A percentile compares a stretch with the other conserved stretches of the same genome.
Conservation (phyloP, 352 stramenopile species). For the Pythium dissotocum region DNA sequence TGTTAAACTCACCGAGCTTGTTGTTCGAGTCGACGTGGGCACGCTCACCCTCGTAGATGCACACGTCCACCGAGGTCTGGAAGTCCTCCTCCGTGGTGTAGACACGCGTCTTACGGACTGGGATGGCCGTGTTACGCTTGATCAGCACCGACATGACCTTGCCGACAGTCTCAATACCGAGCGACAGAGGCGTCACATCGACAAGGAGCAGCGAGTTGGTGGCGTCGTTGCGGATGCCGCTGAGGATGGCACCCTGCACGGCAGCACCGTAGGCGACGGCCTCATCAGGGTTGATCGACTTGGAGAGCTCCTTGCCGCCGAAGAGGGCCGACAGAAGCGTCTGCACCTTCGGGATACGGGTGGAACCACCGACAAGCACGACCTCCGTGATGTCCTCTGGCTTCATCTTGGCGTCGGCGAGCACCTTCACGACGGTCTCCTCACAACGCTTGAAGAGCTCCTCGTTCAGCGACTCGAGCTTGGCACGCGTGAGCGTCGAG, state of each 20-base stretch:
- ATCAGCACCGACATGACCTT: constrained; percentile 84
- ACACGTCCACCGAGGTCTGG: constrained; percentile 72
- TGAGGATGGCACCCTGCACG: constrained; percentile 44
- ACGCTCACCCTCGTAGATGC: constrained; percentile 78
- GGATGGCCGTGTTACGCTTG: constrained; percentile 76
- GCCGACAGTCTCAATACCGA: constrained; percentile 75
- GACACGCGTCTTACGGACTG: constrained; percentile 51
- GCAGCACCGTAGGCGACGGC: constrained; percentile 63
- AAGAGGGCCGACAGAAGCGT: constrained; percentile 36
- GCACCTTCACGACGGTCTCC: constrained; percentile 57
- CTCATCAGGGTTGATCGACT: constrained; percentile 64
- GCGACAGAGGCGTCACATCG: constrained; percentile 77
- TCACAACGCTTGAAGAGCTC: constrained; percentile 68
- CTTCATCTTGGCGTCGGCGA: constrained; percentile 47
- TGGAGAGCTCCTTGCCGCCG: constrained; percentile 40
- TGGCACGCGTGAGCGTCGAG: constrained; percentile 85
- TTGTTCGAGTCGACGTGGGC: constrained; percentile 81
- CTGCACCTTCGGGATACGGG: constrained; percentile 48
- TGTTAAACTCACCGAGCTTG: constrained; percentile 86
- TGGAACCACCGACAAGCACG: constrained; percentile 44
- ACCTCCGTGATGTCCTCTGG: constrained; percentile 38
- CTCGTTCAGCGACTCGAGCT: constrained; percentile 86
- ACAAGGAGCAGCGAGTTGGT: constrained; percentile 74
- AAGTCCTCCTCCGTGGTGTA: constrained; percentile 46
- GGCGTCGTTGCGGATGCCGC: constrained; percentile 43